These are phyloP conservation scores for Malbranchea zuffiana DNA, from an alignment of 2,329 filamentous ascomycete genomes.

Conservation along the genomic window DNA sequence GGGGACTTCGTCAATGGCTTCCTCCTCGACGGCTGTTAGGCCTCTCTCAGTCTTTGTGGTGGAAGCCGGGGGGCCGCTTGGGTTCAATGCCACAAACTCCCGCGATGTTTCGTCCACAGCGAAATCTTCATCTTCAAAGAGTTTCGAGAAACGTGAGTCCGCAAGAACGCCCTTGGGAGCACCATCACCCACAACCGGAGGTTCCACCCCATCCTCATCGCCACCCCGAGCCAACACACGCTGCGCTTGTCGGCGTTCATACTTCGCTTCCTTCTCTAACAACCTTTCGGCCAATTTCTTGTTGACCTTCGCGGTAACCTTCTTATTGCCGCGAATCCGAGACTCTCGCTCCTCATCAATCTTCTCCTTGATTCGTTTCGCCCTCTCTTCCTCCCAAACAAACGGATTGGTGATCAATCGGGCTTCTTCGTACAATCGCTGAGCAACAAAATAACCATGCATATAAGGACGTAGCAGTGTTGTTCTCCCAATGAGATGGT, in stretches of 20 bases:
- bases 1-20: slow-evolving; percentile 44
- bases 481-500: slow-evolving; percentile 81
- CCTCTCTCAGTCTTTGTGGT: slow-evolving; percentile 34
- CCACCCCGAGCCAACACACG: slow-evolving; percentile 45
- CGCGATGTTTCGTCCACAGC: slow-evolving; percentile 77
- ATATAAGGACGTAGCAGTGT: slow-evolving; percentile 89
- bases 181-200: slow-evolving; percentile 14
- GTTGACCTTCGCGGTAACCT: slow-evolving; percentile 84
- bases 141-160: slow-evolving; percentile 73
- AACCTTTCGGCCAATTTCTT: slow-evolving; percentile 52
- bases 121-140: slow-evolving; percentile 93
- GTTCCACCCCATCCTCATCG: slow-evolving; percentile 37
- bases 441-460: slow-evolving; percentile 97
- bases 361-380: slow-evolving; percentile 85
- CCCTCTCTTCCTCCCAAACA: slow-evolving; percentile 81
- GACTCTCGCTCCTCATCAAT: slow-evolving; percentile 95
- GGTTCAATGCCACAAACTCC: slow-evolving; percentile 82
- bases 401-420: slow-evolving; percentile 87
- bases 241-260: slow-evolving; percentile 35
- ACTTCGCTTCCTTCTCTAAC: slow-evolving; percentile 49
- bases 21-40: slow-evolving; percentile 53
- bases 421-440: slow-evolving; percentile 91
- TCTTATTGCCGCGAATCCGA: slow-evolving; percentile 87
- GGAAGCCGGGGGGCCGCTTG: slow-evolving; percentile 52
- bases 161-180: slow-evolving; percentile 50